Evolutionary conservation across 306 rosid species (phyloP).

Genomic region (Castanea sativa): DNA sequence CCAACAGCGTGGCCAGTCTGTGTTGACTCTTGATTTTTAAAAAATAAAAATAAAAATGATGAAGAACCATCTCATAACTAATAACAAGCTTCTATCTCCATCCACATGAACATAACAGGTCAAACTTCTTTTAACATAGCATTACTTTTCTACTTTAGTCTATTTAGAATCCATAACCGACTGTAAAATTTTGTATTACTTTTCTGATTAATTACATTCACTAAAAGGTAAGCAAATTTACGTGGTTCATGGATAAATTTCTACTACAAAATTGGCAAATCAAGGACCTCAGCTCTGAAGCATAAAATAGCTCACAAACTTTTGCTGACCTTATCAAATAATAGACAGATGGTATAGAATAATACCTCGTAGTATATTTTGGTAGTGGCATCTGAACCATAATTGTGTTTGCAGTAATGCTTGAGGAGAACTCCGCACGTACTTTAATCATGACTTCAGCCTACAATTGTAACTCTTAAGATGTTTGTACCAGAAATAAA

Average conservation of each 20-base stretch:
- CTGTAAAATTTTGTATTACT: too few relatives aligned
- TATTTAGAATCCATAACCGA: too few relatives aligned
- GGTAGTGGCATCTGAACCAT: slow-evolving; percentile 80
- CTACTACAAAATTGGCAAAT: not conserved
- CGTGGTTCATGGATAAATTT: not conserved
- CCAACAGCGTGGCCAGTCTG: not conserved
- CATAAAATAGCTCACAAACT: slow-evolving; percentile 1
- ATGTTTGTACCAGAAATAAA: not conserved
- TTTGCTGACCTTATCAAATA: slow-evolving; percentile 15
- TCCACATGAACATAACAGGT: not conserved
- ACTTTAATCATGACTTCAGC: slow-evolving; percentile 73
- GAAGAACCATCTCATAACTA: not conserved
- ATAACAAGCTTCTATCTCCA: not conserved
- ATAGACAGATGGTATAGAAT: slow-evolving; percentile 5
- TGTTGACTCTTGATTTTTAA: not conserved
- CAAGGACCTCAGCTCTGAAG: slow-evolving; percentile 2
- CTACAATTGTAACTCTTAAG: slow-evolving; percentile 34
- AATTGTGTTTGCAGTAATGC: slow-evolving; percentile 71
- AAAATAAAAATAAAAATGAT: not conserved
- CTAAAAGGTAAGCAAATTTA: too few relatives aligned
- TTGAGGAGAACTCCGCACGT: slow-evolving; percentile 71
- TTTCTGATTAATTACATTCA: too few relatives aligned
- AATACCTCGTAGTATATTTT: slow-evolving; percentile 52
- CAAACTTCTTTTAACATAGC: not conserved
- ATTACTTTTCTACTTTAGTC: too few relatives aligned